phyloP scores from a whole-genome alignment of 2,329 filamentous ascomycete species.

The Pleoardoris graminearum region DNA sequence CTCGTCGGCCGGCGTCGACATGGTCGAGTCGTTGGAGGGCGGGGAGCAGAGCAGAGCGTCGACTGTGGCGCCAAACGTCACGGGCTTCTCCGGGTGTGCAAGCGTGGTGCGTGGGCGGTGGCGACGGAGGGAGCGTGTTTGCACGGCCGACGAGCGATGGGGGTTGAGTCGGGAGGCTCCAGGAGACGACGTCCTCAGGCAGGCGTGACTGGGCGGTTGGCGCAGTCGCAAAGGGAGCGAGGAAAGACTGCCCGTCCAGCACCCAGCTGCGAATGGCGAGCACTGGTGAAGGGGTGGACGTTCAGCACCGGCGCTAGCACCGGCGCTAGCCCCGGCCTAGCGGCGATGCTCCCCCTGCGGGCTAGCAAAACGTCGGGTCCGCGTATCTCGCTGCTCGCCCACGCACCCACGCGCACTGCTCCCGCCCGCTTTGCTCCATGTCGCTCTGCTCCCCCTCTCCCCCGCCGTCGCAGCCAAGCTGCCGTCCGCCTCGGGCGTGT shows the following conservation, averaged over 20 bases:
- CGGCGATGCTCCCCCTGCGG: too few species aligned
- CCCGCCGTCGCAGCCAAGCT: background rate
- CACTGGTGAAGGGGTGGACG: background rate
- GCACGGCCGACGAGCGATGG: too few species aligned
- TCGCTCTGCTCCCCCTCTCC: background rate
- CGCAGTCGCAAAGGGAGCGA: background rate
- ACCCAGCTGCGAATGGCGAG: conserved; percentile 3
- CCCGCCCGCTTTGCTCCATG: background rate
- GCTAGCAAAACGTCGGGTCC: too few species aligned
- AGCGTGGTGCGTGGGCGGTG: conserved; percentile 28
- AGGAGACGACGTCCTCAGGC: background rate
- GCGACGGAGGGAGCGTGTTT: too few species aligned
- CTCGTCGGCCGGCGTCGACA: conserved; percentile 33
- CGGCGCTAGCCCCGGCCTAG: too few species aligned
- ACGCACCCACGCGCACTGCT: too few species aligned
- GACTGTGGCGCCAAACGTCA: conserved; percentile 51
- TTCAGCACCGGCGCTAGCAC: background rate
- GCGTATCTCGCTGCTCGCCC: too few species aligned
- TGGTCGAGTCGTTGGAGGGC: conserved; percentile 38
- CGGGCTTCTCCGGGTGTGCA: conserved; percentile 33
- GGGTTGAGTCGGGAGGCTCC: too few species aligned
- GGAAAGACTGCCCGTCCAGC: too few species aligned
- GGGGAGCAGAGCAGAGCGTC: conserved; percentile 34
- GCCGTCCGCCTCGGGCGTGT: background rate
- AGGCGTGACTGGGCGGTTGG: background rate